A percentile compares a stretch with the other conserved stretches of the same genome.
phyloP scores from a whole-genome alignment of 495 filamentous ascomycete species.

The Massariosphaeria phaeospora region DNA sequence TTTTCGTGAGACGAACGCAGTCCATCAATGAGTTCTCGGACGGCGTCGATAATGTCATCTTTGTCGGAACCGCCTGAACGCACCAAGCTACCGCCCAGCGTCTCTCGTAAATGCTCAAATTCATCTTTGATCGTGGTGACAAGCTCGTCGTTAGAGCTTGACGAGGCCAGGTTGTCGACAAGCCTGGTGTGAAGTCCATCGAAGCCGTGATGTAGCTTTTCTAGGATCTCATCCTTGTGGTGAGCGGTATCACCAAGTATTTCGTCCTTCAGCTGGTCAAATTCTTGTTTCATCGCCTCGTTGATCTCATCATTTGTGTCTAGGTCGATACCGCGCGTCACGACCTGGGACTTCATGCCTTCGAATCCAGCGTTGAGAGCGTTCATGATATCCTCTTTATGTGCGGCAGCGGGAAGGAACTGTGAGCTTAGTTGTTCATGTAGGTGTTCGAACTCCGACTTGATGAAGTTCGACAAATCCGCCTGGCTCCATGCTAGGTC shows the following conservation, averaged over 20 bases:
- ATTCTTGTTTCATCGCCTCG: conserved; percentile 49
- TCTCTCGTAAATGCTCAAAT: conserved; percentile 64
- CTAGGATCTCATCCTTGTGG: conserved; percentile 41
- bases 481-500: conserved; percentile 45
- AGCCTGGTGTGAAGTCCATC: conserved; percentile 36
- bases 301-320: conserved; percentile 41
- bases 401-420: conserved; percentile 10
- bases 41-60: conserved; percentile 54
- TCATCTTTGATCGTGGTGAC: conserved; percentile 40
- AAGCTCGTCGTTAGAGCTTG: conserved; percentile 22
- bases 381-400: conserved; percentile 35
- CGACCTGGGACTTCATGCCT: conserved; percentile 35
- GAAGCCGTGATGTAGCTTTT: conserved; percentile 38
- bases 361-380: conserved; percentile 40
- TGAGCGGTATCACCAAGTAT: conserved; percentile 33
- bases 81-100: conserved; percentile 64
- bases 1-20: conserved; percentile 36
- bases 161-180: conserved; percentile 11
- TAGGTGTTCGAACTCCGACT: conserved; percentile 67
- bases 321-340: conserved; percentile 30
- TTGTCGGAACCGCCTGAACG: conserved; percentile 48
- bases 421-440: conserved; percentile 32
- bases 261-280: conserved; percentile 53
- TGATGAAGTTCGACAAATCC: conserved; percentile 64
- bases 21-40: conserved; percentile 38